phyloP scores from a whole-genome alignment of 2,329 filamentous ascomycete species.

The Colletotrichum caudatum region DNA sequence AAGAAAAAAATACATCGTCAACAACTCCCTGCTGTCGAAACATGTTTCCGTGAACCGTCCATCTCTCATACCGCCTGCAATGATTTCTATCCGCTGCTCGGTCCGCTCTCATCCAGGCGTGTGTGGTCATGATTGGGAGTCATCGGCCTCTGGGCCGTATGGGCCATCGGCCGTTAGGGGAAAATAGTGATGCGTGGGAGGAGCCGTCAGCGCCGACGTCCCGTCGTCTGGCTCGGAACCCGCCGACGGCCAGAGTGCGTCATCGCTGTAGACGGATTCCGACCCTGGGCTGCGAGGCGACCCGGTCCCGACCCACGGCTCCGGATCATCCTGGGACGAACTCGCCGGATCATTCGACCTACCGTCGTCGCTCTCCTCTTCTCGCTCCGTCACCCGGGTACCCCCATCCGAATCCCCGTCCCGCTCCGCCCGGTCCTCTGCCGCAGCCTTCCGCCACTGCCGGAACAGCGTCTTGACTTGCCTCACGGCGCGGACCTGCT shows the following conservation, averaged over 20 bases:
- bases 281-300: background rate
- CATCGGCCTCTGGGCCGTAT: too few species aligned
- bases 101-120: background rate
- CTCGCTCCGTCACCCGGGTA: background rate
- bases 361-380: background rate
- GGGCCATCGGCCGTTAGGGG: background rate
- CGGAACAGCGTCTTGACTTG: constrained; percentile 9
- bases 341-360: too few species aligned
- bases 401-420: background rate
- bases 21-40: background rate
- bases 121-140: background rate
- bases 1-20: background rate
- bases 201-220: background rate
- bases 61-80: too few species aligned
- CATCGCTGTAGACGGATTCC: background rate
- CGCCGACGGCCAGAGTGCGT: background rate
- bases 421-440: background rate
- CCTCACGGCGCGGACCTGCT: background rate
- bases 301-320: background rate
- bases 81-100: background rate
- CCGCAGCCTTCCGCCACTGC: constrained; percentile 10
- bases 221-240: background rate
- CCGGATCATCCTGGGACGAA: background rate
- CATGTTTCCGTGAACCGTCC: background rate
- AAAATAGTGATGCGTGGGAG: background rate